Base-by-base conservation (phyloP, 805 yeast genomes). In the Yamadazyma philogaea region DNA sequence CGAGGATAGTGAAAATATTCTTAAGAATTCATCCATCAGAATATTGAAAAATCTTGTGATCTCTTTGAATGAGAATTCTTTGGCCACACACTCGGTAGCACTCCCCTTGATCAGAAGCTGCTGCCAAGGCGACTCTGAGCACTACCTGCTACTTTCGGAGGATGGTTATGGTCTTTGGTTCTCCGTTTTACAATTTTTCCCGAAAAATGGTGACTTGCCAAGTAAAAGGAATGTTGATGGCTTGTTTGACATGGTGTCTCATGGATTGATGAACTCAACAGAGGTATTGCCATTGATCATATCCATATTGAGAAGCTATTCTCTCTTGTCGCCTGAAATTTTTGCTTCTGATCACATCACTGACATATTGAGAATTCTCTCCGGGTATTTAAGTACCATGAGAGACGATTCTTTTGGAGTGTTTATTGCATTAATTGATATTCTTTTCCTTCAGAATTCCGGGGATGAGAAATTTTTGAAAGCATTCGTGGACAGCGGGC, bases 141-240 rank as follows among this genome's bases (percentile, higher is more conserved):
- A 50, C 28, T 66, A 68, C 16, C 76, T 88, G 0, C 66, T 86
- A 40, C 60, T 90, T 7, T 74, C 83, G 15, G 97, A 90, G 56
- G 97, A 90, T 63, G 96, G 95, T 0, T 80, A 78, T 55, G 95
- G 87, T 43, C 67, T 90, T 32, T 88, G 96, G 96, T 68, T 76
- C n/a, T 70, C 82, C 1, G 59, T 85, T 2, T 57, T 88, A 39
- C 85, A 79, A 48, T 79, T 81, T 47, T 75, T 76, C 40, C 86
- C 91, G 0, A 34, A 45, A 15, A 26, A 22, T n/a, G 40, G 27
- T 10, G 16, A 17, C 15, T 20, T 44, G 2, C 37, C 35, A 11
- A 33, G 33, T 3, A 65, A 72, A 4, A 63, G 62, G 22, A 68
- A 66, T 28, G 59, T 85, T 20, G 42, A 71, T 3, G 64, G 66